Evolutionary conservation across 768 basidiomycete genomes (phyloP), one percentile per base, ranked within the genome.

Genomic region (Pulveroboletus ravenelii): DNA sequence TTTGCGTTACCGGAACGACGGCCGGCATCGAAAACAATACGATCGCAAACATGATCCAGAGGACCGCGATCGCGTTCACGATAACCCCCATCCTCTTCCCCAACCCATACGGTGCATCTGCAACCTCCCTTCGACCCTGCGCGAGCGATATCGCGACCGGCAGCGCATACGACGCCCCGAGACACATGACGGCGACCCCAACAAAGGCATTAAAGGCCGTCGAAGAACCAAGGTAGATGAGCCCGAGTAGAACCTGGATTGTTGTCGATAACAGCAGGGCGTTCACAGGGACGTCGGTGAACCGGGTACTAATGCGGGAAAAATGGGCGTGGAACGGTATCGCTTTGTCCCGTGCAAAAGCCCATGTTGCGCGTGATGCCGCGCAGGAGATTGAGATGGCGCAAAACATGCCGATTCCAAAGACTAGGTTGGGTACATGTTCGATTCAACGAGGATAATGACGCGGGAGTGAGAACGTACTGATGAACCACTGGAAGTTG

Each of bases 21-120:
- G 80, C 78, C 6, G 82, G 83, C 82, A 86, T 85, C 20, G 81
- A 83, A 59, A 85, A 85, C 53, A 87, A 60, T 30, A 85, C 77
- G 38, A 82, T 78, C 61, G 82, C 77, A 45, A 86, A 81, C 44
- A 66, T 41, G 50, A 78, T 70, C 84, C 84, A 85, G n/a, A 77
- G 43, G 10, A 85, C 72, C 5, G 82, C 78, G 15, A 76, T 58
- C 10, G 62, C 57, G 62, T 86, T 85, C 8, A 82, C 66, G 37
- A 65, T 20, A 29, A 51, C 62, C 0, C 83, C 83, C 50, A 68
- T 65, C 23, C 59, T 67, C 25, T 58, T 67, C 0, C 80, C 83
- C 8, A 82, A 62, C 23, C 57, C 63, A 56, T 75, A 85, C 3
- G 78, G 78, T 4, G 84, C 80, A 43, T 74, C 76, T 3, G 49